Evolutionary conservation across 108 stramenopile species (phyloP), one percentile per base, ranked within the genome.

Genomic region (Aureococcus anophagefferens): DNA sequence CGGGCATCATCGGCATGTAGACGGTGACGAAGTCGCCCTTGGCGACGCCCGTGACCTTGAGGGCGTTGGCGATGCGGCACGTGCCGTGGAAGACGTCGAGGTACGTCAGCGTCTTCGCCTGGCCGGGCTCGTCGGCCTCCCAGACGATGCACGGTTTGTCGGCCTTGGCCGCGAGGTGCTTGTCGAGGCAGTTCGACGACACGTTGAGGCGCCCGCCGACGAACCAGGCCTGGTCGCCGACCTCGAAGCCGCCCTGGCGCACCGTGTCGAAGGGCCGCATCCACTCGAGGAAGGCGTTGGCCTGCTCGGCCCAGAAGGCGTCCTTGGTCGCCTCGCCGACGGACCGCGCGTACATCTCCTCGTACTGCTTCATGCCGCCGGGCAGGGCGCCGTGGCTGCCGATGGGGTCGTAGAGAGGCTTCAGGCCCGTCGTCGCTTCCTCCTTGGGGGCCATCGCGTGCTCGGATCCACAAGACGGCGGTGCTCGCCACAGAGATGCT

Each of bases 1-100:
- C 94, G 16, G 95, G 94, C 32, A 97, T 91, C 98, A 99, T 99
- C 68, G 98, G 98, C 96, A 97, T 92, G 84, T 99, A 99, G 64
- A 97, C 78, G 46, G 94, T 97, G 28, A 97, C 96, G 46, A 93
- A 86, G 83, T 96, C 94, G 0, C 94, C 94, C 74, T 90, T 94
- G 71, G 70, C 63, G 25, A 91, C 90, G 16, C 93, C 94, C 71
- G 74, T 72, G 0, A 80, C 66, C 72, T 83, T 80, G 62, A 99
- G 77, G 30, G 94, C 94, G 83, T 99, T 97, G 51, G 98, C 91
- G 46, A 94, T 77, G 14, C 89, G 86, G 33, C 83, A 90, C 32
- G 93, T 91, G 68, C 90, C 81, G 36, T 69, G 75, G 51, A 84
- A 79, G 40, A 92, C 62, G 64, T 94, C 88, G 9, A 63, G 62